phyloP scores from a whole-genome alignment of 371 early-diverging fungal species.

The Sanchytrium tribonematis region DNA sequence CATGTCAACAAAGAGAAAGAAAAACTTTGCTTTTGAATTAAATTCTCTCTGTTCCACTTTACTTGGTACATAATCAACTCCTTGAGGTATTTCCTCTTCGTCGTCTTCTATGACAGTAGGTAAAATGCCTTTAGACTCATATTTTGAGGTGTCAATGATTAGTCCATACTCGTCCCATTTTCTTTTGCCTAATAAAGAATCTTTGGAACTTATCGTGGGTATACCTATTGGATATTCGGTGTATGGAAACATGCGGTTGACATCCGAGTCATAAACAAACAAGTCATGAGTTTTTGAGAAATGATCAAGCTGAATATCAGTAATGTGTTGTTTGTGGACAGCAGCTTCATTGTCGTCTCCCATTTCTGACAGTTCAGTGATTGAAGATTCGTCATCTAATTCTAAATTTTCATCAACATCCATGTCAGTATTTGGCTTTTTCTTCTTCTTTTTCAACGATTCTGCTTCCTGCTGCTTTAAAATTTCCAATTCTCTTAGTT shows the following conservation, averaged over 20 bases:
- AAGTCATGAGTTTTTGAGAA: neutral
- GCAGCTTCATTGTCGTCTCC: neutral
- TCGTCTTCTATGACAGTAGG: neutral
- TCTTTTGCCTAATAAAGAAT: neutral
- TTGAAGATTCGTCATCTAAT: neutral
- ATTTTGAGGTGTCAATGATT: neutral
- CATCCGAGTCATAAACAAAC: neutral
- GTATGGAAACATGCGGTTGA: neutral
- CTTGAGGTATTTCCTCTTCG: neutral
- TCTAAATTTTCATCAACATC: neutral
- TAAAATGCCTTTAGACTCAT: neutral
- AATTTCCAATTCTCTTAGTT: neutral
- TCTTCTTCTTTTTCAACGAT: neutral
- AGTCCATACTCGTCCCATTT: neutral
- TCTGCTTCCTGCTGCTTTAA: neutral
- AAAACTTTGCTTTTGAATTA: neutral
- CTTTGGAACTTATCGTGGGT: neutral
- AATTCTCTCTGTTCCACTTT: neutral
- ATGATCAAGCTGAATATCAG: neutral
- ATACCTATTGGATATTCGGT: neutral
- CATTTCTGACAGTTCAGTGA: neutral
- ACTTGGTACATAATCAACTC: neutral
- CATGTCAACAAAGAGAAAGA: neutral
- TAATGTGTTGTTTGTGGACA: neutral
- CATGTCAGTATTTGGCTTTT: neutral